Conservation (phyloP, 495 filamentous ascomycete species). For the Clavariopsis aquatica region DNA sequence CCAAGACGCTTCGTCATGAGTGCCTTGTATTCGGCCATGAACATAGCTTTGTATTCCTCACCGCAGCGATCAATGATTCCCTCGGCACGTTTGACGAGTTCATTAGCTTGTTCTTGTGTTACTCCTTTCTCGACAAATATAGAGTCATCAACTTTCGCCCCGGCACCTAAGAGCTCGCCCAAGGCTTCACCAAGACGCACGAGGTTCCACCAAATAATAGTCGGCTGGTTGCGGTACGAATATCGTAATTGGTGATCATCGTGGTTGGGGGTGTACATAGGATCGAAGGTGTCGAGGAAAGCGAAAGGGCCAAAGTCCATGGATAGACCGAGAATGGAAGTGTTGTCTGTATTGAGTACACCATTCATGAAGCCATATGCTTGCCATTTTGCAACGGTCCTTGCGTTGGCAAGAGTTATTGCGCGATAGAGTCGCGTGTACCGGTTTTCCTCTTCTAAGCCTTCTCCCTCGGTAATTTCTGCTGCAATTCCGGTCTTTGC, state of each 20-base stretch:
- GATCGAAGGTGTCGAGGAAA: slow-evolving; percentile 95
- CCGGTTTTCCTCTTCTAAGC: slow-evolving; percentile 70
- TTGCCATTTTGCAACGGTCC: slow-evolving; percentile 91
- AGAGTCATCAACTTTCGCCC: slow-evolving; percentile 63
- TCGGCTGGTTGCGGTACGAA: slow-evolving; percentile 89
- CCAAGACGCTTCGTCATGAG: slow-evolving; percentile 79
- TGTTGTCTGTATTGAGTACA: slow-evolving; percentile 96
- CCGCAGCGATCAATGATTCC: slow-evolving; percentile 72
- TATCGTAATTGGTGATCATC: slow-evolving; percentile 88
- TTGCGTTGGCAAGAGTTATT: slow-evolving; percentile 80
- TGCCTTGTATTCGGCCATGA: slow-evolving; percentile 80
- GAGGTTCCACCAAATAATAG: slow-evolving; percentile 98
- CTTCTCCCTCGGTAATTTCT: slow-evolving; percentile 63
- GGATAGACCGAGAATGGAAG: slow-evolving; percentile 80
- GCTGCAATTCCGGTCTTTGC: slow-evolving; percentile 54
- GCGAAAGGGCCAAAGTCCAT: slow-evolving; percentile 97
- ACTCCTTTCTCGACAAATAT: slow-evolving; percentile 73
- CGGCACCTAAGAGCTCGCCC: slow-evolving; percentile 82
- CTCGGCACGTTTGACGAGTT: slow-evolving; percentile 77
- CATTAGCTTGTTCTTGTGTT: slow-evolving; percentile 62
- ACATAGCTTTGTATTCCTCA: slow-evolving; percentile 83
- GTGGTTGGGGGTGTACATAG: slow-evolving; percentile 92
- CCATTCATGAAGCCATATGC: slow-evolving; percentile 98
- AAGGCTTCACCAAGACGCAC: slow-evolving; percentile 88
- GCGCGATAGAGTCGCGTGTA: slow-evolving; percentile 86